These are phyloP conservation scores for Mycena leptocephala DNA, from an alignment of 768 basidiomycete genomes.

Conservation along the genomic window DNA sequence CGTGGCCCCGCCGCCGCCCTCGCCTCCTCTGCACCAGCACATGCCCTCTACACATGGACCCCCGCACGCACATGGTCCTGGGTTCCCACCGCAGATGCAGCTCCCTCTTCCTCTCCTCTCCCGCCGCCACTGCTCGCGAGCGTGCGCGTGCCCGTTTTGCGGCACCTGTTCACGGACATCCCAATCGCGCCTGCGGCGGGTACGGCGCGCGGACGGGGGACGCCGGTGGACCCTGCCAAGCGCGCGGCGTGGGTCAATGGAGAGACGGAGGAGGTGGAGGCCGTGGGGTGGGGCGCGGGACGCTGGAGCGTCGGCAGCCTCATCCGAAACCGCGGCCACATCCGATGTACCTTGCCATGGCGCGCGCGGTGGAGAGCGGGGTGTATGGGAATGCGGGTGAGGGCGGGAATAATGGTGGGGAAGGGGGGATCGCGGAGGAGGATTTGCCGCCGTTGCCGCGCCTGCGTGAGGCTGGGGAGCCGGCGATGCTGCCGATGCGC, in stretches of 20 bases:
- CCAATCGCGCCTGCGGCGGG: slow-evolving; percentile 25
- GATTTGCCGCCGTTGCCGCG: slow-evolving; percentile 18
- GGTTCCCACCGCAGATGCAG: not conserved
- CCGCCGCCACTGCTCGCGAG: slow-evolving; percentile 31
- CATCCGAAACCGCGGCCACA: slow-evolving; percentile 31
- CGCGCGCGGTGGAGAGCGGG: slow-evolving; percentile 16
- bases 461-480: slow-evolving; percentile 20
- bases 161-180: slow-evolving; percentile 31
- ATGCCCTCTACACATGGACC: not conserved
- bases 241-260: slow-evolving; percentile 28
- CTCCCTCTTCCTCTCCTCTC: slow-evolving; percentile 14
- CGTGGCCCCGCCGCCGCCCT: slow-evolving; percentile 2
- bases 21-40: not conserved
- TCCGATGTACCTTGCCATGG: slow-evolving; percentile 35
- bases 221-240: slow-evolving; percentile 18
- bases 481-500: slow-evolving; percentile 30
- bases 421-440: slow-evolving; percentile 1
- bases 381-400: not conserved
- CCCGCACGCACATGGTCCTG: not conserved
- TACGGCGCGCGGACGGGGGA: slow-evolving; percentile 22
- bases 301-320: slow-evolving; percentile 31
- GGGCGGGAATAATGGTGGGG: not conserved
- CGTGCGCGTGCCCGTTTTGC: slow-evolving; percentile 28
- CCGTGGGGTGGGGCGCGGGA: slow-evolving; percentile 16
- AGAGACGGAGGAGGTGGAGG: not conserved